Evolutionary conservation across 1,139 yeast genomes (phyloP), one percentile per base, ranked within the genome.

Genomic region (Blastobotrys indianensis): DNA sequence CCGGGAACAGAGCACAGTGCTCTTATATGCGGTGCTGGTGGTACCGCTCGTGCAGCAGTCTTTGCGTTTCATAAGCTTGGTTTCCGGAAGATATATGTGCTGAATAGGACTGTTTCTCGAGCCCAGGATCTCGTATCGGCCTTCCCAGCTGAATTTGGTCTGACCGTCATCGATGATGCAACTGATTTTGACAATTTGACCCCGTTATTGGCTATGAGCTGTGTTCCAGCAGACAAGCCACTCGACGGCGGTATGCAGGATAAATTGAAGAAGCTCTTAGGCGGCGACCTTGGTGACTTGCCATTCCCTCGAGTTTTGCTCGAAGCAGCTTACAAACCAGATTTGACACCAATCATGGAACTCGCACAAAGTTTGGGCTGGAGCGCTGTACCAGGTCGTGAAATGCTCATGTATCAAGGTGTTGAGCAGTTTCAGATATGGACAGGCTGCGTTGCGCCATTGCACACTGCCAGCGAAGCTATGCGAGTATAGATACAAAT

Each of bases 251-350:
- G 54, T 1, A 66, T 85, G 37, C 57, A 76, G 48, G 64, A 65
- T 12, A 74, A 74, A 47, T 62, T 82, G 33, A 45, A 53, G 11
- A 44, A 48, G 8, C 49, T 72, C 28, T 71, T 86, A 54, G 52
- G 66, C 36, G 71, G 67, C 44, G 56, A 63, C 32, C 62, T 64
- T 11, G 69, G 71, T 0, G 45, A 48, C 2, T 49, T 50, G 4
- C 57, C 59, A 4, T 54, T 50, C 40, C 48, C 47, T 32, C 82
- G 85, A 20, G 71, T 79, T 4, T 70, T 92, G 39, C 68, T 92
- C 47, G 98, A 92, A 58, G 97, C 97, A 33, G 94, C 97, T 17
- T 92, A 92, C 70, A 87, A 86, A 64, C 97, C 97, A 15, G 69
- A 77, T 34, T 72, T 81, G 11, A 90, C 97, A 0, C 94, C 94